Evolutionary conservation across 2,329 filamentous ascomycete species (phyloP).

Genomic region (Diaporthe aspalathi): DNA sequence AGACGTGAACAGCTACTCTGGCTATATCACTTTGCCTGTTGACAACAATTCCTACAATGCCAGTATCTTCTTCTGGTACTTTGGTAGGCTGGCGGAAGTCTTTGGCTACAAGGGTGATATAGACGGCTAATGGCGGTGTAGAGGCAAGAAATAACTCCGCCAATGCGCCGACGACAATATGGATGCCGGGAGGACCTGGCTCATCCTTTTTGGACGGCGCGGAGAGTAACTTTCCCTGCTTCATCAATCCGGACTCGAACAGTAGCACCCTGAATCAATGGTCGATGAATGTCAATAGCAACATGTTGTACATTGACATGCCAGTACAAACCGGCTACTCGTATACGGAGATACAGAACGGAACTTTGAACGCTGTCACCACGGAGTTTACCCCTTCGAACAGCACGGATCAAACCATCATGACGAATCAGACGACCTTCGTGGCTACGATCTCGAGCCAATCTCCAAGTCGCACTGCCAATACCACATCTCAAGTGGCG

Average conservation of each 20-base stretch:
- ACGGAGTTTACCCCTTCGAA: conserved; percentile 41
- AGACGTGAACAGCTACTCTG: conserved; percentile 65
- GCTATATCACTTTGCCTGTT: conserved; percentile 65
- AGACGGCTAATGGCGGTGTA: not conserved
- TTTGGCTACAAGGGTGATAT: not conserved
- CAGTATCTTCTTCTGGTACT: conserved; percentile 73
- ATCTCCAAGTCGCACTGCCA: conserved; percentile 55
- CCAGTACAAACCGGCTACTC: conserved; percentile 55
- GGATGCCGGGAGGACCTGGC: conserved; percentile 72
- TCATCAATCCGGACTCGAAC: conserved; percentile 62
- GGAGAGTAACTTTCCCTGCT: conserved; percentile 62
- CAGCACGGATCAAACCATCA: conserved; percentile 46
- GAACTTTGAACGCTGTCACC: conserved; percentile 40
- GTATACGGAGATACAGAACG: conserved; percentile 44
- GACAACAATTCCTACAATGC: conserved; percentile 58
- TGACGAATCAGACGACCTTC: conserved; percentile 55
- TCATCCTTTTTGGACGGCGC: conserved; percentile 65
- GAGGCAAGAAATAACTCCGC: conserved; percentile 64
- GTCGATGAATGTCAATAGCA: conserved; percentile 72
- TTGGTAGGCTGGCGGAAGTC: conserved; percentile 24
- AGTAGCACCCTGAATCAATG: conserved; percentile 65
- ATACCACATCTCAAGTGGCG: conserved; percentile 61
- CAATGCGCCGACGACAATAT: conserved; percentile 69
- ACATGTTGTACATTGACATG: conserved; percentile 79
- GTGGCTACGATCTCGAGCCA: conserved; percentile 61